Base-by-base conservation (phyloP, 1,284 basidiomycete genomes). In the Vanrija humicola region DNA sequence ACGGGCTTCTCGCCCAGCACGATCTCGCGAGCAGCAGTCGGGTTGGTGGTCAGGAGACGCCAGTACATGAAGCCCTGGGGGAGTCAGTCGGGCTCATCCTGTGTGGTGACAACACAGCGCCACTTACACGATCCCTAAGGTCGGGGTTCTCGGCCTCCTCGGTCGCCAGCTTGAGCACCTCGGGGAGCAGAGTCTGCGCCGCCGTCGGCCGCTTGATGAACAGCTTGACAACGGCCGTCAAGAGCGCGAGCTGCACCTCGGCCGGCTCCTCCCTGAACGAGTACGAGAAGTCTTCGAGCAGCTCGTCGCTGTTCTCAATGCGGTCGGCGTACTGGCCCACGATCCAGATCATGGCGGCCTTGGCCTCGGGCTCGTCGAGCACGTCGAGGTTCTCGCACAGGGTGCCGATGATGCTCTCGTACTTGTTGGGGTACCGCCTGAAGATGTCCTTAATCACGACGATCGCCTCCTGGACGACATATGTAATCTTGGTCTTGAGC, bases 361-460 rank as follows among this genome's bases (percentile, higher is more conserved):
- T 98, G 6, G 95, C 95, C 72, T 98, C 96, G 15, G 95, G 94
- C 72, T 98, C 96, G 72, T 98, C 95, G 46, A 98, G 80, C 64
- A 95, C 93, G 64, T 98, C 95, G 23, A 98, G 83, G 68, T 94
- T 96, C 6, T 91, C 87, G 69, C 95, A 98, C 38, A 98, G 79
- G 1, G 89, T 93, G 2, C 91, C 92, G 64, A 98, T 98, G 66
- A 97, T 89, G 51, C 91, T 91, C 78, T 98, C 96, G 75, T 98
- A 98, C 29, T 90, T 90, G 51, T 86, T 87, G n/a, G 95, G 96
- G 73, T 98, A 98, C 78, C 93, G 89, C 53, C 95, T 84, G 84
- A 98, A 98, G 62, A 98, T 97, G 73, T 98, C 96, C 87, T 98
- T 98, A 87, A 98, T 97, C 5, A 98, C 93, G 1, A 98, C 92